A percentile compares a stretch with the other conserved stretches of the same genome.
phyloP scores from a whole-genome alignment of 2,329 filamentous ascomycete species.

The Dendryphion nanum region DNA sequence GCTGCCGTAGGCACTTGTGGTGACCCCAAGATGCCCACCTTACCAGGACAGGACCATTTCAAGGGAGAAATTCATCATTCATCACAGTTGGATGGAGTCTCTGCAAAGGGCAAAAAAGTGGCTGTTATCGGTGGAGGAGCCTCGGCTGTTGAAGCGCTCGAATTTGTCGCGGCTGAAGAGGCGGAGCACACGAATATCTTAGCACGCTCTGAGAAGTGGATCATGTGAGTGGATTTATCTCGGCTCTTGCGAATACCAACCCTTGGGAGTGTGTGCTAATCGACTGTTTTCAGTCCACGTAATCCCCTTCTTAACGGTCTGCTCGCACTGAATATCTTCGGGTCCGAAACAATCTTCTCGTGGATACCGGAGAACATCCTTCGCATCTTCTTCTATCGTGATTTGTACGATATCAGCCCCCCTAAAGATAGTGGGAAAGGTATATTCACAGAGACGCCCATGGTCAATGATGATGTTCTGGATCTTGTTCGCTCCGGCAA shows the following conservation, averaged over 20 bases:
- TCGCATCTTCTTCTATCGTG: constrained; percentile 77
- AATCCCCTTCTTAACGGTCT: constrained; percentile 73
- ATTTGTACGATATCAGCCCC: constrained; percentile 72
- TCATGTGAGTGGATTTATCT: too few species aligned
- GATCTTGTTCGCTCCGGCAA: constrained; percentile 68
- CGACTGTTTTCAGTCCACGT: too few species aligned
- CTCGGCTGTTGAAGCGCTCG: constrained; percentile 77
- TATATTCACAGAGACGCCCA: constrained; percentile 80
- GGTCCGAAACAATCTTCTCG: constrained; percentile 71
- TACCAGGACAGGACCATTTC: constrained; percentile 71
- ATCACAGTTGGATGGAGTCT: constrained; percentile 69
- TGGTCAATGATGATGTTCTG: constrained; percentile 83
- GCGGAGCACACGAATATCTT: constrained; percentile 71
- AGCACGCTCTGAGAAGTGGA: constrained; percentile 80
- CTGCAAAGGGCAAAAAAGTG: constrained; percentile 72
- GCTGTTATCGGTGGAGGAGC: constrained; percentile 77
- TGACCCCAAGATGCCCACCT: constrained; percentile 68
- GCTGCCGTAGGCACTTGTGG: constrained; percentile 79
- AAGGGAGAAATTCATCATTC: constrained; percentile 73
- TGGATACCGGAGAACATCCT: constrained; percentile 77
- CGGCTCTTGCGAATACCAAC: too few species aligned
- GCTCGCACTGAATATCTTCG: constrained; percentile 75
- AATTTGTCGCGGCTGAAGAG: constrained; percentile 68
- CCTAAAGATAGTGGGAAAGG: constrained; percentile 56
- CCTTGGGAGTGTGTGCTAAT: too few species aligned